These are phyloP conservation scores for Tolypocladium ophioglossoides DNA, from an alignment of 2,329 filamentous ascomycete genomes.

Conservation along the genomic window DNA sequence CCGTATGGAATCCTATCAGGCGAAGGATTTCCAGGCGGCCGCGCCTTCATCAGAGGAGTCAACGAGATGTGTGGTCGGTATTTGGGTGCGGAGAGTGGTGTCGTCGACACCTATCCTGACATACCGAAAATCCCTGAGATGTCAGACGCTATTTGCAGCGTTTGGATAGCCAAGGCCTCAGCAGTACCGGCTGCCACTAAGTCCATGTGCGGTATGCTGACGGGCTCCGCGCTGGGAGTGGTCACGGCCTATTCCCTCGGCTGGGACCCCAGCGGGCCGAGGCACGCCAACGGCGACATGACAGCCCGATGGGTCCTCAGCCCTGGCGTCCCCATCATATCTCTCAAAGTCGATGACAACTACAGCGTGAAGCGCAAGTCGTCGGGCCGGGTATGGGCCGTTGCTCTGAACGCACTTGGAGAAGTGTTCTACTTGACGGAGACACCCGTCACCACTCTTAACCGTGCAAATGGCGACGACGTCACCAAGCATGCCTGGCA, in stretches of 20 bases:
- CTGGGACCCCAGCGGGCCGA: conserved; percentile 42
- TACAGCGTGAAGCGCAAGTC: conserved; percentile 62
- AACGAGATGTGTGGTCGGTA: conserved; percentile 71
- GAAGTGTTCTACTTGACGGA: conserved; percentile 80
- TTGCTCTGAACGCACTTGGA: conserved; percentile 85
- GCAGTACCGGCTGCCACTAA: conserved; percentile 61
- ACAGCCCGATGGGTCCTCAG: conserved; percentile 85
- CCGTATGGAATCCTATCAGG: conserved; percentile 74
- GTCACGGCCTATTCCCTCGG: conserved; percentile 75
- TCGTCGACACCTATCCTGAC: conserved; percentile 54
- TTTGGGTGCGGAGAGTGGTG: conserved; percentile 49
- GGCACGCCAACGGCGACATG: conserved; percentile 62
- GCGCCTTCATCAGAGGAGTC: conserved; percentile 63
- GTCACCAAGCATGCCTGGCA: conserved; percentile 64
- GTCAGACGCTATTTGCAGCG: conserved; percentile 61
- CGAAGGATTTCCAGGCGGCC: conserved; percentile 77
- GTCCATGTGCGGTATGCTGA: conserved; percentile 71
- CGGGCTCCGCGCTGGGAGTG: conserved; percentile 73
- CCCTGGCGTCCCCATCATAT: conserved; percentile 84
- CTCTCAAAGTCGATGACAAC: conserved; percentile 72
- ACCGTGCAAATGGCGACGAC: conserved; percentile 40
- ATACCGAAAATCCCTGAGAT: conserved; percentile 66
- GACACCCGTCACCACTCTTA: conserved; percentile 46
- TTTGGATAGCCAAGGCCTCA: conserved; percentile 84
- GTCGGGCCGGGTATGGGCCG: conserved; percentile 72